Base-by-base conservation (phyloP, 2,329 filamentous ascomycete species). In the Cytospora chrysosperma region DNA sequence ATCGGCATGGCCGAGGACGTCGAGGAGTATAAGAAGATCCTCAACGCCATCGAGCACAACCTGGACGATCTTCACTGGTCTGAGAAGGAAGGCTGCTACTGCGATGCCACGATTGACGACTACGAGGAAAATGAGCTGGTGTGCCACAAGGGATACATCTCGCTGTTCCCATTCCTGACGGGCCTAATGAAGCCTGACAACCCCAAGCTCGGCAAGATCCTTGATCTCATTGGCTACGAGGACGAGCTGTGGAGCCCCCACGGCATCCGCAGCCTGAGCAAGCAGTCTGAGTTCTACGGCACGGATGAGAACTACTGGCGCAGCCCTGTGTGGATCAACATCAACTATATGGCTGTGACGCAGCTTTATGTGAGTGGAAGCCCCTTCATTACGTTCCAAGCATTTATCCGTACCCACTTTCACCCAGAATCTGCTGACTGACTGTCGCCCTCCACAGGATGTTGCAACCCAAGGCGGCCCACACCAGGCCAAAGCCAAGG, bases 221-320 rank as follows among this genome's bases (percentile, higher is more conserved):
- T 98, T 58, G 88, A 94, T 68, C 79, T 97, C 49, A 86, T 99
- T 40, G 85, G 83, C 17, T 88, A 97, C 71, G 87, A 92, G 68
- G 84, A 93, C 5, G 89, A 97, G 72, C 81, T 99, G n/a, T 98
- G 93, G 87, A 96, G 90, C 72, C 84, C 88, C 2, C 88, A 91
- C 70, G 95, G 95, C n/a, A 85, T 99, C 67, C 85, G 94, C 65
- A 97, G 93, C 76, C 76, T 99, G 75, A 97, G 93, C 78, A 90
- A 89, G 77, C 86, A 87, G 70, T 90, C 94, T 71, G 82, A 89
- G 71, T 85, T 92, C 66, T 98, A 97, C 75, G 92, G 89, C 49
- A 96, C 93, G 0, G 91, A 83, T 2, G 95, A 99, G 79, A 97
- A 99, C 76, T 99, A 99, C 80, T 99, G 95, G 94, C 86, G 93